Conservation (phyloP, 306 rosid species). For the Cucurbita moschata region DNA sequence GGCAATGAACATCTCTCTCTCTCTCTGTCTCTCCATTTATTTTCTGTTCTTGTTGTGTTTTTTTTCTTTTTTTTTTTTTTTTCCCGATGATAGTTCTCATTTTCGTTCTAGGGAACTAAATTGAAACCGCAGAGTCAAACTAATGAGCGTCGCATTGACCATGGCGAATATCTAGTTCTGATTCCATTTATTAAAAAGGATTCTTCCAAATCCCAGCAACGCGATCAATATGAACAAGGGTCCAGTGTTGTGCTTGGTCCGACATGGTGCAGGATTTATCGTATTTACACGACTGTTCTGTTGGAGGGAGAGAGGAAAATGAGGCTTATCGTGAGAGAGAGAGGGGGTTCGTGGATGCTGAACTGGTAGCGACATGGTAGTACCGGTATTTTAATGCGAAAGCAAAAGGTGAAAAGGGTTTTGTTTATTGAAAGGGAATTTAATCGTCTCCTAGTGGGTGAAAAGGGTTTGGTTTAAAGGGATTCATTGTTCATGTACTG, state of each 20-base stretch:
- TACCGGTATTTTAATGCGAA: not conserved
- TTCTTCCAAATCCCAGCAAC: constrained; percentile 9
- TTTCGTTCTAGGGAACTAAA: constrained; percentile 46
- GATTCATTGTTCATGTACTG: not conserved
- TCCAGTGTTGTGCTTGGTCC: constrained; percentile 37
- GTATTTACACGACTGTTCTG: too few relatives aligned
- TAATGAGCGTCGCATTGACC: constrained; percentile 12
- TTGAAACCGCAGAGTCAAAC: constrained; percentile 40
- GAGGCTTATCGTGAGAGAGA: too few relatives aligned
- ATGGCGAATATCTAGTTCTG: constrained; percentile 52
- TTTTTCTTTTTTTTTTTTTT: too few relatives aligned
- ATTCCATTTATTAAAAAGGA: constrained; percentile 54
- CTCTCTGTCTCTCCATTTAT: too few relatives aligned
- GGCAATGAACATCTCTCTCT: too few relatives aligned
- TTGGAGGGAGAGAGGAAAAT: too few relatives aligned
- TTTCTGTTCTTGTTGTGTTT: too few relatives aligned
- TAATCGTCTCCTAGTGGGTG: constrained; percentile 6
- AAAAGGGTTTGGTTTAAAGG: too few relatives aligned
- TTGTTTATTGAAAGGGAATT: constrained; percentile 24
- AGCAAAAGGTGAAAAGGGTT: constrained; percentile 13
- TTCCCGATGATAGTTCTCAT: not conserved
- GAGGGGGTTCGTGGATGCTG: too few relatives aligned
- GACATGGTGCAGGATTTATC: too few relatives aligned
- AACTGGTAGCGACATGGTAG: constrained; percentile 8
- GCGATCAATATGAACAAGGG: constrained; percentile 15